phyloP scores from a whole-genome alignment of 306 rosid genomes.

The Spatholobus suberectus region DNA sequence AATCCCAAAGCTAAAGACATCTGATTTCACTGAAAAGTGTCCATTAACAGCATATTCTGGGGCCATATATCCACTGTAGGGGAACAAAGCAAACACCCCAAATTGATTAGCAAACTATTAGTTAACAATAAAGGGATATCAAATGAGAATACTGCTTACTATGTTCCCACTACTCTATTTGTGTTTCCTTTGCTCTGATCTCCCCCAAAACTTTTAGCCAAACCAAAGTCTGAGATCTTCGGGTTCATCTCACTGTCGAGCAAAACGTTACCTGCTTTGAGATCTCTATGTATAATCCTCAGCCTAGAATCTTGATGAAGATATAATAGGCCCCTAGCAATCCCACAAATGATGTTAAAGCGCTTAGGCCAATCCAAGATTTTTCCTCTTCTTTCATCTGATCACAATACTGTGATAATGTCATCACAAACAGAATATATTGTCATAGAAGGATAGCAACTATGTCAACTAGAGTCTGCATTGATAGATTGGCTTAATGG shows the following conservation, averaged over 20 bases:
- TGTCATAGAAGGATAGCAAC: not conserved
- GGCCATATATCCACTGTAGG: slow-evolving; percentile 20
- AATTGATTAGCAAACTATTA: not conserved
- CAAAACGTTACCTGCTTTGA: slow-evolving; percentile 55
- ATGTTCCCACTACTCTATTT: slow-evolving; percentile 53
- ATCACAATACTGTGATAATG: not conserved
- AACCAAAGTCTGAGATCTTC: slow-evolving; percentile 61
- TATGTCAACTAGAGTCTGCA: not conserved
- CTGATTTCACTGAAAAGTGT: slow-evolving; percentile 13
- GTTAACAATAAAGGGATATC: not conserved
- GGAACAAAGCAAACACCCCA: not conserved
- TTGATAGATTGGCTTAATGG: not conserved
- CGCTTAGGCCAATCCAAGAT: slow-evolving; percentile 51
- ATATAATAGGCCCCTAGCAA: slow-evolving; percentile 55
- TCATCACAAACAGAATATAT: not conserved
- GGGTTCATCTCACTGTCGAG: slow-evolving; percentile 50
- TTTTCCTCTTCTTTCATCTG: slow-evolving; percentile 36
- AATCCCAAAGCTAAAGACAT: slow-evolving; percentile 32
- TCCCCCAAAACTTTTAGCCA: slow-evolving; percentile 53
- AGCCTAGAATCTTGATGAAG: slow-evolving; percentile 55
- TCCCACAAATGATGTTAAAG: slow-evolving; percentile 45
- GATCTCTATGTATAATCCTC: slow-evolving; percentile 57
- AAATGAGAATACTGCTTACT: slow-evolving; percentile 38
- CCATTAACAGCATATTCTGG: slow-evolving; percentile 30
- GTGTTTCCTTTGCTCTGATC: slow-evolving; percentile 58